These are phyloP conservation scores for Cicer pinnatifidum DNA, from an alignment of 306 rosid genomes.

Conservation along the genomic window DNA sequence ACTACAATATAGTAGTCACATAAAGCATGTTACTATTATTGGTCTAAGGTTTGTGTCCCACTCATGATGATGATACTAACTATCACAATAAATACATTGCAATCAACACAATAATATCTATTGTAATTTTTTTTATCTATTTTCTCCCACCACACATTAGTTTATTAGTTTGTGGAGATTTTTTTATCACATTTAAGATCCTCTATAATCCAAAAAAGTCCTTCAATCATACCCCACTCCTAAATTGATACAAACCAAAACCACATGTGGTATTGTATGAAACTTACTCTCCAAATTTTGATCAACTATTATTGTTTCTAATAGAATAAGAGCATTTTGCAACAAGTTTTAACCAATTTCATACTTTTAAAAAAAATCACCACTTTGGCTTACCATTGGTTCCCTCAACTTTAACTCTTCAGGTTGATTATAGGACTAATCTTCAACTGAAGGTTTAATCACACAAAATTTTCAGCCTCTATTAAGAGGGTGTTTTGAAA, in stretches of 20 bases:
- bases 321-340: conserved; percentile 1
- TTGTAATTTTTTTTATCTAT: not conserved
- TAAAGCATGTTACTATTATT: conserved; percentile 14
- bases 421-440: not conserved
- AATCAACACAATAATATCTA: not conserved
- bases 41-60: conserved; percentile 34
- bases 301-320: conserved; percentile 10
- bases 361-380: not conserved
- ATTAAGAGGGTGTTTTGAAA: not conserved
- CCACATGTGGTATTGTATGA: not conserved
- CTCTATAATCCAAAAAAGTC: conserved; percentile 1
- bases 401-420: not conserved
- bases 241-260: not conserved
- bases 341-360: not conserved
- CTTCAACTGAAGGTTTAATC: not conserved
- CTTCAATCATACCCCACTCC: conserved; percentile 26
- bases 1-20: conserved; percentile 49
- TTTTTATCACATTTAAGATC: conserved; percentile 19
- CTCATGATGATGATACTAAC: conserved; percentile 14
- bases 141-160: not conserved
- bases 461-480: not conserved
- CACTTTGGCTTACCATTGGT: not conserved
- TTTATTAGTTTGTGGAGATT: not conserved
- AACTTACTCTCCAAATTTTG: not conserved
- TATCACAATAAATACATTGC: conserved; percentile 9